Conservation (phyloP, 805 yeast species). For the Brettanomyces sp. region DNA sequence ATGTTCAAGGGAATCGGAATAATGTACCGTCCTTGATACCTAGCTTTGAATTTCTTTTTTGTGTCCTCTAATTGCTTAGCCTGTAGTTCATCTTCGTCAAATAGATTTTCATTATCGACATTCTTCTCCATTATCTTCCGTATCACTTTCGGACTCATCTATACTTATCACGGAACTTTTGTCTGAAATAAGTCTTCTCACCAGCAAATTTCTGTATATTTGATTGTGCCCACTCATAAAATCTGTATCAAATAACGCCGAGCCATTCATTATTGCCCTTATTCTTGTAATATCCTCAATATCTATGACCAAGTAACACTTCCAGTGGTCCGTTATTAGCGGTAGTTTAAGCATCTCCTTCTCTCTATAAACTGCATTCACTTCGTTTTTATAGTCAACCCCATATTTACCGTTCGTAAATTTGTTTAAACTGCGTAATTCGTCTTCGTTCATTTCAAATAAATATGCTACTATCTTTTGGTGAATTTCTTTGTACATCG, state of each 20-base stretch:
- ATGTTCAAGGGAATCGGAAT: slow-evolving; percentile 15
- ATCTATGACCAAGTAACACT: slow-evolving; percentile 14
- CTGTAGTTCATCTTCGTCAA: slow-evolving; percentile 1
- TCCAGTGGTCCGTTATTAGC: slow-evolving; percentile 17
- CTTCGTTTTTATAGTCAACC: slow-evolving; percentile 1
- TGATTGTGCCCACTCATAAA: neutral
- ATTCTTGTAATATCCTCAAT: slow-evolving; percentile 13
- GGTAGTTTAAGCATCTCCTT: slow-evolving; percentile 10
- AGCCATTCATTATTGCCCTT: slow-evolving; percentile 1
- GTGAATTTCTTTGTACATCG: slow-evolving; percentile 12
- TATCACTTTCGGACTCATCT: neutral
- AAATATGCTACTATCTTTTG: slow-evolving; percentile 12
- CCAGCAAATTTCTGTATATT: neutral
- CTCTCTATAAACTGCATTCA: slow-evolving; percentile 1
- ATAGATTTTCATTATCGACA: slow-evolving; percentile 1
- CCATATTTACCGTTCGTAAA: neutral
- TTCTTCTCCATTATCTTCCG: neutral
- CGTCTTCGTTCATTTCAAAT: slow-evolving; percentile 14
- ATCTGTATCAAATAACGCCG: neutral
- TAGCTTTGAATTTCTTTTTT: slow-evolving; percentile 10
- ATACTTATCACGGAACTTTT: neutral
- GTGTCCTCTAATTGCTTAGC: slow-evolving; percentile 6
- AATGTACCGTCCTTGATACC: slow-evolving; percentile 10
- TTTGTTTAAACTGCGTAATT: slow-evolving; percentile 9
- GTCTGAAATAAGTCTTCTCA: neutral